phyloP scores from a whole-genome alignment of 345 rosid genomes.

The Stellera chamaejasme region DNA sequence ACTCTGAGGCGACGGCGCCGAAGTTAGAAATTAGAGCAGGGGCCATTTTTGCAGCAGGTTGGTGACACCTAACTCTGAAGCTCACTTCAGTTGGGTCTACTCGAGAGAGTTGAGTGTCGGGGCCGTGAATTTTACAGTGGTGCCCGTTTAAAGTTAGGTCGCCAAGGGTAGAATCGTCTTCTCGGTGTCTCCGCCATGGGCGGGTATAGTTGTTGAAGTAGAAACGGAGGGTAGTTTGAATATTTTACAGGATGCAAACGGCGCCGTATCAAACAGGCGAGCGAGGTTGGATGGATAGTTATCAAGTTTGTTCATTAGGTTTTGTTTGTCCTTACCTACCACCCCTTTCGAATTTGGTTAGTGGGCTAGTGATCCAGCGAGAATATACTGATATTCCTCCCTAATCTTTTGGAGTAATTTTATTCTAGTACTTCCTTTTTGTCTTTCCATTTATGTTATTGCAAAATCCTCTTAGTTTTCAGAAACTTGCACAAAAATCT shows the following conservation, averaged over 20 bases:
- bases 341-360: not conserved
- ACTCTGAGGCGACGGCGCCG: slow-evolving; percentile 30
- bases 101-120: not conserved
- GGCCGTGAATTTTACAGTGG: not conserved
- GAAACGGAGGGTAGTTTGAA: slow-evolving; percentile 3
- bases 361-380: slow-evolving; percentile 1
- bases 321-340: slow-evolving; percentile 2
- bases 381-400: not conserved
- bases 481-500: too few relatives aligned
- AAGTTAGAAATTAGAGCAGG: slow-evolving; percentile 43
- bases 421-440: not conserved
- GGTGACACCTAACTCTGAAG: slow-evolving; percentile 15
- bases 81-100: not conserved
- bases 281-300: not conserved
- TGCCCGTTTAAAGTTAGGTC: not conserved
- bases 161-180: slow-evolving; percentile 13
- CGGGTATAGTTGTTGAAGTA: slow-evolving; percentile 1
- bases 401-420: too few relatives aligned
- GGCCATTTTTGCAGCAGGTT: slow-evolving; percentile 29
- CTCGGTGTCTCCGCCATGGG: slow-evolving; percentile 28
- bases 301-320: not conserved
- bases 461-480: too few relatives aligned
- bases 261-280: not conserved
- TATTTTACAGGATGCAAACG: not conserved
- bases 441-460: not conserved